Evolutionary conservation across 2,329 filamentous ascomycete genomes (phyloP), one percentile per base, ranked within the genome.

Genomic region (Beauveria rudraprayagi): DNA sequence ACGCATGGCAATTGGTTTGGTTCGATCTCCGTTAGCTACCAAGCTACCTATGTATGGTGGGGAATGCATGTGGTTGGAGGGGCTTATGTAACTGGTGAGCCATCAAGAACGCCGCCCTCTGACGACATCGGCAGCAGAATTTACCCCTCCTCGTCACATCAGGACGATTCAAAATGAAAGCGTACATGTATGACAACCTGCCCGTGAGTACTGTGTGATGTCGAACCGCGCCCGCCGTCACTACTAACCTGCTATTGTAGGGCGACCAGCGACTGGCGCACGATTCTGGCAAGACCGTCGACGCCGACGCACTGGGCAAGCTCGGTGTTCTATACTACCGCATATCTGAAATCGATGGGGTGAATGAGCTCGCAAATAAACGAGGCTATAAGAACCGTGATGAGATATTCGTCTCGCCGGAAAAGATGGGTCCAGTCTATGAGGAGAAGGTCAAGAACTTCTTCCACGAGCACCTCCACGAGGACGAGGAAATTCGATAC

Each of bases 401-500:
- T 78, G 87, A 95, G 76, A 90, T 97, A 73, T 90, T 84, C 63
- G 90, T 99, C 24, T 95, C 91, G 8, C 93, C 92, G 0, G 80
- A 86, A 65, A 88, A 86, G 65, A 91, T 97, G 88, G 92, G 91
- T 61, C 89, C 84, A 44, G 77, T 86, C 50, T 99, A 97, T 78
- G 93, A 99, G 76, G 84, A 89, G 65, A 97, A 97, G 76, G 91
- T 99, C 65, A 92, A 91, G 78, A 85, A 77, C 66, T 99, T 99
- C 79, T 99, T 97, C 78, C 74, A 89, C 68, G 94, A 99, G 80
- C 94, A 99, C 74, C 75, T 99, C 69, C 94, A 99, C 72, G 94
- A 99, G 78, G 94, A 99, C 68, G 94, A 99, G 78, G 94, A 99
- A 81, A 99, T 99, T 66, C 82, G 94, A 53, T 99, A 97, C 70